These are phyloP conservation scores for Umbelopsis sp. DNA, from an alignment of 192 early-diverging fungal genomes.

Conservation along the genomic window DNA sequence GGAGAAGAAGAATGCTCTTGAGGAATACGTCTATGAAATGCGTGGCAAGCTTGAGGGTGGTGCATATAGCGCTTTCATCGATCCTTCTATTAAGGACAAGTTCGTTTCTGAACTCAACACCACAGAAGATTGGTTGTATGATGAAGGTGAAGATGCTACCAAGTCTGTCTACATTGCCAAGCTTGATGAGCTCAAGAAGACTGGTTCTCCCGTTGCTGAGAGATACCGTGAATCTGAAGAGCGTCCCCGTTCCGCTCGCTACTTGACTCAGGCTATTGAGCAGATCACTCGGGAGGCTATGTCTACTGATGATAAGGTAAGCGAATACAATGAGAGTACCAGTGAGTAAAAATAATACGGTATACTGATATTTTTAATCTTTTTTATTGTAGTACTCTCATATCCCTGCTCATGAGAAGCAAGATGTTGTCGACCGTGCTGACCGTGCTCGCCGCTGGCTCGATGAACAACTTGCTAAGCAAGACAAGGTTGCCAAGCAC, in stretches of 20 bases:
- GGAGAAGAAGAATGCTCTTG: slow-evolving; percentile 90
- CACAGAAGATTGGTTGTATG: slow-evolving; percentile 98
- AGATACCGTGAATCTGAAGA: slow-evolving; percentile 85
- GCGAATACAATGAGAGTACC: not conserved
- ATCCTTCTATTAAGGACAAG: slow-evolving; percentile 67
- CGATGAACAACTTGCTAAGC: slow-evolving; percentile 75
- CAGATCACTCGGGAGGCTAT: slow-evolving; percentile 71
- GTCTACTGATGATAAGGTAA: slow-evolving; percentile 71
- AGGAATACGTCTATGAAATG: slow-evolving; percentile 98
- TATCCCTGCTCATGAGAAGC: slow-evolving; percentile 84
- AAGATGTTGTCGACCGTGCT: slow-evolving; percentile 75
- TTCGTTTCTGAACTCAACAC: slow-evolving; percentile 71
- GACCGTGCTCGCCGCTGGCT: slow-evolving; percentile 86
- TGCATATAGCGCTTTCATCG: slow-evolving; percentile 73
- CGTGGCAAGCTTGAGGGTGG: slow-evolving; percentile 80
- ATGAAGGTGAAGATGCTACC: slow-evolving; percentile 90
- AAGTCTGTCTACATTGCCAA: slow-evolving; percentile 89
- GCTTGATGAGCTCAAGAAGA: slow-evolving; percentile 75
- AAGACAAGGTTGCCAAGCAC: slow-evolving; percentile 76
- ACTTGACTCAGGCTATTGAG: slow-evolving; percentile 79
- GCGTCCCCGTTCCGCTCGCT: slow-evolving; percentile 80
- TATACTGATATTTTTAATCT: not conserved
- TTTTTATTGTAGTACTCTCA: slow-evolving; percentile 63
- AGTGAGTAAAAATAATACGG: not conserved
- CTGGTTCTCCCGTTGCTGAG: slow-evolving; percentile 79